Evolutionary conservation across 805 yeast genomes (phyloP), one percentile per base, ranked within the genome.

Genomic region (Candida sithepensis): DNA sequence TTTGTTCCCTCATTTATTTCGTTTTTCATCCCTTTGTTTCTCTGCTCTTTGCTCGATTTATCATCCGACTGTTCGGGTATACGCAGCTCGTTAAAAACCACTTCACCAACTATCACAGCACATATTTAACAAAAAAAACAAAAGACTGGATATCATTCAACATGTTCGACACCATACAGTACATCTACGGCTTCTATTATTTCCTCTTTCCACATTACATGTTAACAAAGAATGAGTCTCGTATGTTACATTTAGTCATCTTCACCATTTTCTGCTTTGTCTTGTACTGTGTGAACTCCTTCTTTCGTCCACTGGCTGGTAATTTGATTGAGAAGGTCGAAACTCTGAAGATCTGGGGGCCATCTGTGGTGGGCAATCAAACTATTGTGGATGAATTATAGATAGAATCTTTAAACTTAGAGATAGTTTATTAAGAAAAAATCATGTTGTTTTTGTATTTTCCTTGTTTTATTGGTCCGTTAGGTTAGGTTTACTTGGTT

Each of bases 141-240:
- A 26, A 26, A 26, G 21, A 37, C n/a, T n/a, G n/a, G n/a, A 20
- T n/a, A n/a, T 10, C 7, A 39, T 23, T 19, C 28, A n/a, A n/a
- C 20, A 39, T 39, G 18, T 19, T 34, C n/a, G 38, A 39, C 6
- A 41, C 43, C 9, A 14, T 54, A 39, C 50, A 52, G 43, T 52
- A 45, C 43, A 45, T 48, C 4, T 61, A 59, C 47, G 55, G 52
- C 20, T 55, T 47, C 52, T 73, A 74, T 61, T 75, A 70, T 61
- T 67, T 67, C 61, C 69, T 69, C 52, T 68, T 76, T 49, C 81
- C 81, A 13, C 70, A 69, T 52, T 69, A 63, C 60, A 76, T 76
- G 80, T 67, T 76, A 65, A 76, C 81, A 21, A 64, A 59, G 41
- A 61, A 66, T 28, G 81, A 76, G 62, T 59, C 71, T 20, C 49